Conservation (phyloP, 805 yeast genomes). For the Jamesozyma spencerorum region DNA sequence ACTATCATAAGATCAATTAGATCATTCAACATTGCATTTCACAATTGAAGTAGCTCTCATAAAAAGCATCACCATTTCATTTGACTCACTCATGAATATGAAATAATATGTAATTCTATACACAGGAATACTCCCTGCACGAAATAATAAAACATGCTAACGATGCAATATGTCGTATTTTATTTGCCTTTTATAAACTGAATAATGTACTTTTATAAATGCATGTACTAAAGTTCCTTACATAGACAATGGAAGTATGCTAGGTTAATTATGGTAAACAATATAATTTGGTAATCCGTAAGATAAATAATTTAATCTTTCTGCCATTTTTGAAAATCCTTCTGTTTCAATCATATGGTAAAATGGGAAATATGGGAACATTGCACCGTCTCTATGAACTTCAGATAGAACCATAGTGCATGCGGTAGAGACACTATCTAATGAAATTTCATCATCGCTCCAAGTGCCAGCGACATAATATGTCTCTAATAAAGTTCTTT, state of each 20-base stretch:
- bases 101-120: too few relatives aligned
- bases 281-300: conserved; percentile 86
- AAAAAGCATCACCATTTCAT: too few relatives aligned
- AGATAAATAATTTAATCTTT: conserved; percentile 77
- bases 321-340: conserved; percentile 92
- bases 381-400: conserved; percentile 95
- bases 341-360: conserved; percentile 91
- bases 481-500: conserved; percentile 82
- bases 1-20: conserved; percentile 11
- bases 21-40: too few relatives aligned
- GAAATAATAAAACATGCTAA: too few relatives aligned
- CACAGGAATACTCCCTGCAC: too few relatives aligned
- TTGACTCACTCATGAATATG: too few relatives aligned
- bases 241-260: background rate
- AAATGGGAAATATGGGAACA: conserved; percentile 96
- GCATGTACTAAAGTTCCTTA: too few relatives aligned
- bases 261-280: conserved; percentile 42
- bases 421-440: conserved; percentile 95
- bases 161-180: too few relatives aligned
- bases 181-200: too few relatives aligned
- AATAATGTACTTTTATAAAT: too few relatives aligned
- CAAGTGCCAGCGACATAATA: conserved; percentile 59
- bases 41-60: too few relatives aligned
- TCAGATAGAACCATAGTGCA: conserved; percentile 88
- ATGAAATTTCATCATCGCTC: conserved; percentile 53